phyloP scores from a whole-genome alignment of 179 eudicot genomes.

The Amaranthus tricolor region DNA sequence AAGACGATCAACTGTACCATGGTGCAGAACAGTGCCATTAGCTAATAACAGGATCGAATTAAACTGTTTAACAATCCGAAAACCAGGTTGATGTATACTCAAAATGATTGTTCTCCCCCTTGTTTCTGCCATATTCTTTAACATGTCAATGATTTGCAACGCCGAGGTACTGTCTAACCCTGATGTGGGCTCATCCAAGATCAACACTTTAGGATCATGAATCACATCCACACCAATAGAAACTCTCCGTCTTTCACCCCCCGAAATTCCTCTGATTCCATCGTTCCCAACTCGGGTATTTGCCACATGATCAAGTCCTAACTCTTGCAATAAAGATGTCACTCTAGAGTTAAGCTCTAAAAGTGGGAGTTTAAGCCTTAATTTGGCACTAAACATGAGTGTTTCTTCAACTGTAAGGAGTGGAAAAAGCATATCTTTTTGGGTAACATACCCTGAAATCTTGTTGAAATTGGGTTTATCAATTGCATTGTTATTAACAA shows the following conservation, averaged over 20 bases:
- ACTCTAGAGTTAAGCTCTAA: slow-evolving; percentile 48
- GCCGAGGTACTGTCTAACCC: slow-evolving; percentile 94
- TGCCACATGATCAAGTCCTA: slow-evolving; percentile 68
- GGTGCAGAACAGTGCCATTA: slow-evolving; percentile 73
- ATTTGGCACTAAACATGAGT: slow-evolving; percentile 62
- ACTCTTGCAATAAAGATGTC: slow-evolving; percentile 63
- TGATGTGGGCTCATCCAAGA: slow-evolving; percentile 97
- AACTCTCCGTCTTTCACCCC: slow-evolving; percentile 90
- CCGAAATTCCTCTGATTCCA: slow-evolving; percentile 73
- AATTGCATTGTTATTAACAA: slow-evolving; percentile 51
- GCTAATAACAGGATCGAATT: slow-evolving; percentile 72
- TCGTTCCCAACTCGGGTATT: slow-evolving; percentile 66
- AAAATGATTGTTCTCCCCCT: slow-evolving; percentile 68
- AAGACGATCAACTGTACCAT: slow-evolving; percentile 76
- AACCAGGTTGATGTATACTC: slow-evolving; percentile 95
- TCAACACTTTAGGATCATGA: slow-evolving; percentile 78
- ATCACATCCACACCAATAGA: slow-evolving; percentile 90
- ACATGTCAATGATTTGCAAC: slow-evolving; percentile 80
- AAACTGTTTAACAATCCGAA: slow-evolving; percentile 78
- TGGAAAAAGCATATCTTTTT: slow-evolving; percentile 79
- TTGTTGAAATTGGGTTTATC: slow-evolving; percentile 59
- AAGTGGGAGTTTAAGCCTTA: slow-evolving; percentile 52
- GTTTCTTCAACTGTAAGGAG: slow-evolving; percentile 94
- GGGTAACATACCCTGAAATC: slow-evolving; percentile 91
- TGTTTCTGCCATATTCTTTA: slow-evolving; percentile 79